A percentile compares a stretch with the other conserved stretches of the same genome.
Evolutionary conservation across 1,284 basidiomycete genomes (phyloP).

Genomic region (Ceratorhiza oryzae-sativae): DNA sequence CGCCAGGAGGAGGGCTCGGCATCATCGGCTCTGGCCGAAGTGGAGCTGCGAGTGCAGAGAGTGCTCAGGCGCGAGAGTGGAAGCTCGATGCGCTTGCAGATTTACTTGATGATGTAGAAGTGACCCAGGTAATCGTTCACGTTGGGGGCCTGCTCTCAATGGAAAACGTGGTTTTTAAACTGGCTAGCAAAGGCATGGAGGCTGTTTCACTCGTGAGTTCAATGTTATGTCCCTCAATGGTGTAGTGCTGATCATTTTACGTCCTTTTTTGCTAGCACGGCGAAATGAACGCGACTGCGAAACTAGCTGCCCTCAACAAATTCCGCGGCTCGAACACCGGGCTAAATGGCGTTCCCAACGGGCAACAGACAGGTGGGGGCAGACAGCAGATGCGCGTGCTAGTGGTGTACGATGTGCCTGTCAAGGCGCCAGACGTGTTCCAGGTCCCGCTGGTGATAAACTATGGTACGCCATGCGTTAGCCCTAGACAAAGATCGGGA

Average conservation of each 20-base stretch:
- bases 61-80: conserved; percentile 91
- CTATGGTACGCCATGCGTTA: conserved; percentile 65
- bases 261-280: conserved; percentile 63
- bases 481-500: background rate
- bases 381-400: conserved; percentile 61
- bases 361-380: conserved; percentile 43
- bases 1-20: conserved; percentile 72
- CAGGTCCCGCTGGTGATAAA: conserved; percentile 93
- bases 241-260: conserved; percentile 20
- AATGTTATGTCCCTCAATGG: conserved; percentile 14
- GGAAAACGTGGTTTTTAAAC: conserved; percentile 87
- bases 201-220: conserved; percentile 77
- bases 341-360: conserved; percentile 18
- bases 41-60: conserved; percentile 68
- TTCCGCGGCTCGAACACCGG: conserved; percentile 65
- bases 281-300: conserved; percentile 83
- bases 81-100: conserved; percentile 95
- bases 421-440: conserved; percentile 87
- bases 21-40: conserved; percentile 90
- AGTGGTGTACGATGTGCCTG: conserved; percentile 88
- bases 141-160: conserved; percentile 86
- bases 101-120: conserved; percentile 88
- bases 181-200: conserved; percentile 85
- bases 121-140: conserved; percentile 78
- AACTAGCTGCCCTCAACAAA: conserved; percentile 80